These are phyloP conservation scores for Calocera viscosa DNA, from an alignment of 768 basidiomycete genomes.

Conservation along the genomic window DNA sequence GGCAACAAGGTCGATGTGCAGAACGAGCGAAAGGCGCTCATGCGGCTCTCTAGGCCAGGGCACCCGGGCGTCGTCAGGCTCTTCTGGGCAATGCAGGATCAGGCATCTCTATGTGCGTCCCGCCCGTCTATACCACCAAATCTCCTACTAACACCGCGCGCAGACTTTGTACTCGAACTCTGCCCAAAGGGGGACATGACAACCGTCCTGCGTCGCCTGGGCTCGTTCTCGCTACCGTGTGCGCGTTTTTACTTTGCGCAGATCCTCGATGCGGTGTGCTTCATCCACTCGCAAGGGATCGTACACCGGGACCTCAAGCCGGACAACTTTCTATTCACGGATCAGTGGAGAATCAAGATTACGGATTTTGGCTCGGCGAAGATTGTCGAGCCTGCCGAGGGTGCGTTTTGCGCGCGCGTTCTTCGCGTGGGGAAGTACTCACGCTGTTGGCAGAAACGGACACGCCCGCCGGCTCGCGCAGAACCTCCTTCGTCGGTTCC, in stretches of 20 bases:
- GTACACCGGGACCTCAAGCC: slow-evolving; percentile 84
- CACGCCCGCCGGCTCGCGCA: slow-evolving; percentile 27
- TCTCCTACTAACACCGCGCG: not conserved
- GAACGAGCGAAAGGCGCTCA: slow-evolving; percentile 66
- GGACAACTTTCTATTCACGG: slow-evolving; percentile 83
- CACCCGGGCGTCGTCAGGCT: slow-evolving; percentile 75
- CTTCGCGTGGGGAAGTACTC: not conserved
- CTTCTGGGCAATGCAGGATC: slow-evolving; percentile 77
- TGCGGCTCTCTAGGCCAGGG: slow-evolving; percentile 41
- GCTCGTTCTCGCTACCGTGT: slow-evolving; percentile 72
- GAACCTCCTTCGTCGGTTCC: slow-evolving; percentile 70
- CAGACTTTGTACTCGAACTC: slow-evolving; percentile 17
- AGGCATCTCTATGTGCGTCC: slow-evolving; percentile 58
- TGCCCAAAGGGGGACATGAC: slow-evolving; percentile 16
- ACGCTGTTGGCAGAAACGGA: not conserved
- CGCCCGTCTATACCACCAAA: slow-evolving; percentile 25
- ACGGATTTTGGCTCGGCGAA: slow-evolving; percentile 95
- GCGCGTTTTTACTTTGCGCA: slow-evolving; percentile 81
- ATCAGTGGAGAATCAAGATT: slow-evolving; percentile 76
- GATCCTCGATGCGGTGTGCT: slow-evolving; percentile 73
- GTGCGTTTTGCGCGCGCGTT: slow-evolving; percentile 2
- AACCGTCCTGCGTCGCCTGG: slow-evolving; percentile 31
- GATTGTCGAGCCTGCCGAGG: slow-evolving; percentile 24
- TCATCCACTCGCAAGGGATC: slow-evolving; percentile 82
- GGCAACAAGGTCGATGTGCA: slow-evolving; percentile 54